Evolutionary conservation across 495 filamentous ascomycete species (phyloP), one percentile per base, ranked within the genome.

Genomic region (Echria macrotheca): DNA sequence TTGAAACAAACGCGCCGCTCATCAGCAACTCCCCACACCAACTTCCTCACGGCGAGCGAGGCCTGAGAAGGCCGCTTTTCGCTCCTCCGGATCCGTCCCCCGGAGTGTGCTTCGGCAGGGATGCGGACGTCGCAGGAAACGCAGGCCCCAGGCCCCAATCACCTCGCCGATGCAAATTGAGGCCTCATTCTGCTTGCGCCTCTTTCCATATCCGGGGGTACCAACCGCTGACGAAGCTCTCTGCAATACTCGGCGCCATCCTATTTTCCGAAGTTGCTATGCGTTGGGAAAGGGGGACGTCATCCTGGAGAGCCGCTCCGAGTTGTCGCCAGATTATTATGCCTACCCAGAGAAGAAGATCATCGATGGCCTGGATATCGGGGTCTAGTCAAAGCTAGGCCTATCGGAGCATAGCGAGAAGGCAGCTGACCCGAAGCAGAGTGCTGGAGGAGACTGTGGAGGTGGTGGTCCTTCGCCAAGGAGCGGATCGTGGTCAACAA

Each of bases 351-450:
- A n/a, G n/a, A n/a, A n/a, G n/a, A n/a, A n/a, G n/a, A n/a, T n/a
- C n/a, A n/a, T n/a, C n/a, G n/a, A n/a, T n/a, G n/a, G n/a, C n/a
- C n/a, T n/a, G n/a, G n/a, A n/a, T n/a, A n/a, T n/a, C n/a, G n/a
- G n/a, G n/a, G n/a, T n/a, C n/a, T n/a, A n/a, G 23, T 26, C 37
- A 19, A 43, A 24, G 25, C 53, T 36, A 51, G 25, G 41, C 50
- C 54, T 50, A 50, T 53, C 49, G 45, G 45, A 57, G 50, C 49
- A 53, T 53, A 53, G 38, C 28, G 15, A 23, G 29, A 26, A 21
- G 12, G 28, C 44, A 52, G 32, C 44, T 40, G 41, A 43, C 43
- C 45, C 48, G 51, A 28, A 44, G 51, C 57, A 60, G 43, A 33
- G 19, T 36, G 8, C 18, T 23, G 42, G 33, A 47, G 43, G 25